Percentiles rank a stretch among this genome's conserved stretches.
phyloP scores from a whole-genome alignment of 2,329 filamentous ascomycete species.

The Myriosclerotinia scirpicola region DNA sequence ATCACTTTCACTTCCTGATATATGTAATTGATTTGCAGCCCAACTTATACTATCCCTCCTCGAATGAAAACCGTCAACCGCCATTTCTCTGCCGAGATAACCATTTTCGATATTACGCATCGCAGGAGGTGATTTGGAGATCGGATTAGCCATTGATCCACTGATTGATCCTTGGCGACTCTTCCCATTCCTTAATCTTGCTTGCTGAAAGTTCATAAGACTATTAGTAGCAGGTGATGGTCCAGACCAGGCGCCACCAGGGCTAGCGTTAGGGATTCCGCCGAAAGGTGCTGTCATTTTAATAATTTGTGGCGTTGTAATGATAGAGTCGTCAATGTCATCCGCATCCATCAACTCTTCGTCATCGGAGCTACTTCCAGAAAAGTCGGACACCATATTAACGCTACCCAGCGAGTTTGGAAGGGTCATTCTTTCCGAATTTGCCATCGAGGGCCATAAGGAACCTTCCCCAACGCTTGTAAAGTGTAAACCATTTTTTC shows the following conservation, averaged over 20 bases:
- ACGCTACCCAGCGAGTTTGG: constrained; percentile 64
- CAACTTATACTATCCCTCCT: constrained; percentile 87
- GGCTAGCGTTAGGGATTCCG: constrained; percentile 47
- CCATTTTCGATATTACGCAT: constrained; percentile 43
- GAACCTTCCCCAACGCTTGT: constrained; percentile 61
- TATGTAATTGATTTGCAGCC: constrained; percentile 84
- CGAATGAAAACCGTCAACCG: constrained; percentile 51
- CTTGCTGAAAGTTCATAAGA: constrained; percentile 75
- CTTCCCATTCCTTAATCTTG: constrained; percentile 57
- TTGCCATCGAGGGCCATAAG: constrained; percentile 69
- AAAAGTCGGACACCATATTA: constrained; percentile 73
- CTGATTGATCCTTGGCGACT: constrained; percentile 67
- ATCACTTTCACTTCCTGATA: constrained; percentile 78
- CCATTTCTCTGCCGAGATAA: constrained; percentile 54
- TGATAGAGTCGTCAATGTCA: constrained; percentile 72
- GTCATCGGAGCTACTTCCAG: constrained; percentile 68
- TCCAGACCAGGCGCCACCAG: constrained; percentile 62
- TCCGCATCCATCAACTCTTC: constrained; percentile 71
- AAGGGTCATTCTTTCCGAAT: constrained; percentile 67
- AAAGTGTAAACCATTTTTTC: constrained; percentile 48
- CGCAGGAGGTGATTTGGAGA: constrained; percentile 75
- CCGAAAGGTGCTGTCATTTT: constrained; percentile 54
- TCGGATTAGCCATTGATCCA: constrained; percentile 66
- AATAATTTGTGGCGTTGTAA: constrained; percentile 77
- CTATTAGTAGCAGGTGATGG: constrained; percentile 72